Base-by-base conservation (phyloP, 306 rosid species). In the Cucumis hystrix region DNA sequence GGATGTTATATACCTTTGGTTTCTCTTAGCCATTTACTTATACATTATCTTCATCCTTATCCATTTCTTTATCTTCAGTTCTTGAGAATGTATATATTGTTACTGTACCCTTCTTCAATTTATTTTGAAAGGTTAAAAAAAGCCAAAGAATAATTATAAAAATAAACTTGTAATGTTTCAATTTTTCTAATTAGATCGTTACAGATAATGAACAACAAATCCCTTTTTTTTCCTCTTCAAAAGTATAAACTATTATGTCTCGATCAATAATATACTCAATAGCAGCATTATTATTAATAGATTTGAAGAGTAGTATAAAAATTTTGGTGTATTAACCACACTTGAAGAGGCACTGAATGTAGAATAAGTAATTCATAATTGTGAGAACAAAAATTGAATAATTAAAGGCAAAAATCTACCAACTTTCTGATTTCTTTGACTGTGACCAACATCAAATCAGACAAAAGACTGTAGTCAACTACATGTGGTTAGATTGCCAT, bases 61-160 rank as follows among this genome's bases (percentile, higher is more conserved):
- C 75, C 39, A 69, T 70, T 70, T 70, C 40, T 47, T 47, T 69
- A 69, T 69, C 75, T 70, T 70, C 75, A 23, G 15, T 70, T 70
- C 33, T 23, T 6, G 75, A 47, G 39, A 21, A 45, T 51, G 3
- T 33, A 33, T 33, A 10, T 43, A 28, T 68, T 43, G 1, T 45
- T 70, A 45, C 25, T 45, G 23, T 70, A 12, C 39, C 40, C 23
- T 43, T 2, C 25, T 23, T 23, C 25, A 47, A 23, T 43, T 39
- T 68, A 18, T 20, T 68, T 68, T 68, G 17, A 3, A 28, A 28
- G 30, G 54, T 41, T 8, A 9, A 45, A 40, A 23, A 18, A 9
- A 65, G 28, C 28, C 41, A 65, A 17, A 16, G 7, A 39, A 39
- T 18, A 39, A 10, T 37, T 17, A 37, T 33, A 35, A 35, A 1